Percentiles rank a stretch among this genome's conserved stretches.
phyloP scores from a whole-genome alignment of 345 rosid genomes.

The Salix viminalis region DNA sequence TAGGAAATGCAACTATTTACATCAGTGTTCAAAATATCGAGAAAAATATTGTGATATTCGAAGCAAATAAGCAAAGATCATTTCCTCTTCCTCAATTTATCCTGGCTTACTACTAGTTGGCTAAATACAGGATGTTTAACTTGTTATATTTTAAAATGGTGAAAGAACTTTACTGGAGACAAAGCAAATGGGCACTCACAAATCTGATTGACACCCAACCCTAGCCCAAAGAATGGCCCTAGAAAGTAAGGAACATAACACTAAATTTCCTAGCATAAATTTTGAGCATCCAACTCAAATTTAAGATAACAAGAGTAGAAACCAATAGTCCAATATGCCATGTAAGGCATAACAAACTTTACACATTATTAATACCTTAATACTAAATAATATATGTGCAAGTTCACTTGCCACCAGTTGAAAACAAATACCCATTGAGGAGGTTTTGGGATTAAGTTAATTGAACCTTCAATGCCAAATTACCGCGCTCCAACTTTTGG shows the following conservation, averaged over 20 bases:
- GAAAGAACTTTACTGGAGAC: too few relatives aligned
- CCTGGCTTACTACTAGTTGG: too few relatives aligned
- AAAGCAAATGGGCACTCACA: too few relatives aligned
- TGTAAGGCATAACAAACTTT: not conserved
- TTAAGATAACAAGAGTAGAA: not conserved
- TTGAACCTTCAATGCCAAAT: slow-evolving; percentile 85
- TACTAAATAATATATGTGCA: not conserved
- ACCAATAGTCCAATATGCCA: not conserved
- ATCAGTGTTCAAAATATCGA: too few relatives aligned
- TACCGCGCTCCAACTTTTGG: slow-evolving; percentile 70
- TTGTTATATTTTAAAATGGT: too few relatives aligned
- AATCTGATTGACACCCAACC: too few relatives aligned
- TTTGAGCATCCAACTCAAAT: not conserved
- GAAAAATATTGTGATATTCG: too few relatives aligned
- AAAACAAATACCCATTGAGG: not conserved
- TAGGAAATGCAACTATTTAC: too few relatives aligned
- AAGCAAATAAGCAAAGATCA: too few relatives aligned
- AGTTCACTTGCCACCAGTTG: not conserved
- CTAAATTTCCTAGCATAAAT: not conserved
- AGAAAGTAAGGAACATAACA: not conserved
- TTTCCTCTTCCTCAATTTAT: too few relatives aligned
- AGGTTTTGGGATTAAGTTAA: not conserved
- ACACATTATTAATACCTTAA: not conserved
- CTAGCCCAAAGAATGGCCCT: not conserved
- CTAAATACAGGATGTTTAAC: too few relatives aligned